Evolutionary conservation across 805 yeast species (phyloP).

Genomic region (Suhomyces prunicola): DNA sequence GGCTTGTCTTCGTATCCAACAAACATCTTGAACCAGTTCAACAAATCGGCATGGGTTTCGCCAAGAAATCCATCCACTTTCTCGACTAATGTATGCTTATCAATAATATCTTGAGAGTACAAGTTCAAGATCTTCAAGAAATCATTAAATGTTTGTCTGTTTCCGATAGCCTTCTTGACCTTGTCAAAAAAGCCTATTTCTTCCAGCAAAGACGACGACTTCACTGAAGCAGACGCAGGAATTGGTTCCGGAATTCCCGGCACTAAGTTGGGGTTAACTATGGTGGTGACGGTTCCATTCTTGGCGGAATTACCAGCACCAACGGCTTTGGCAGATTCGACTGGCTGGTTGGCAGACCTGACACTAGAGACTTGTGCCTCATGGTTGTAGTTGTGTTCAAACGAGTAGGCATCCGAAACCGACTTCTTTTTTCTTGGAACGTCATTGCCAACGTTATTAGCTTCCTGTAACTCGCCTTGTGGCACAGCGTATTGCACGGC

Average conservation of each 20-base stretch:
- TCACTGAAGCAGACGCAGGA: constrained; percentile 40
- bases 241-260: constrained; percentile 88
- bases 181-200: constrained; percentile 90
- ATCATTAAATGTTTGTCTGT: constrained; percentile 87
- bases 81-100: constrained; percentile 74
- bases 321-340: neutral
- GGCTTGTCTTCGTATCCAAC: constrained; percentile 88
- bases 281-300: constrained; percentile 36
- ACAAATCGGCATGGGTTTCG: constrained; percentile 64
- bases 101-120: constrained; percentile 88
- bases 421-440: constrained; percentile 21
- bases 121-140: constrained; percentile 84
- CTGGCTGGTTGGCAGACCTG: constrained; percentile 29
- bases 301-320: constrained; percentile 8
- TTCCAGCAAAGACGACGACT: constrained; percentile 65
- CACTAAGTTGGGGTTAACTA: constrained; percentile 61
- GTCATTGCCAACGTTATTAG: constrained; percentile 7
- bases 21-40: constrained; percentile 88
- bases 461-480: constrained; percentile 2
- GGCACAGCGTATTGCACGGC: constrained; percentile 3
- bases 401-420: constrained; percentile 25
- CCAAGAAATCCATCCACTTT: constrained; percentile 86
- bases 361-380: constrained; percentile 50
- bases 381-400: constrained; percentile 34
- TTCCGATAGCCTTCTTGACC: constrained; percentile 83